A percentile compares a stretch with the other conserved stretches of the same genome.
Evolutionary conservation across 805 yeast species (phyloP).

Genomic region (Ogataea pilisensis): DNA sequence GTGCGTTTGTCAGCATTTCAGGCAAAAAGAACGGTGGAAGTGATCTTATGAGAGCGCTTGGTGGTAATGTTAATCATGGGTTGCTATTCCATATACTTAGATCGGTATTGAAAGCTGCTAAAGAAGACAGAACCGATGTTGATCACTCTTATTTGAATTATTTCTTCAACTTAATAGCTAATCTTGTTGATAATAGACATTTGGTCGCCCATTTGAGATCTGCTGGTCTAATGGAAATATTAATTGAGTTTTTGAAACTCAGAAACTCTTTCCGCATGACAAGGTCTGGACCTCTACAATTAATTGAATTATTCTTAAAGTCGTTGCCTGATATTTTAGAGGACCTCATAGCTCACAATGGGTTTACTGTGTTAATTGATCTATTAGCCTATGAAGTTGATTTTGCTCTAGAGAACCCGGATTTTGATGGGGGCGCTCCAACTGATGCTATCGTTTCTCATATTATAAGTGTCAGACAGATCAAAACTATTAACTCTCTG

Average conservation of each 20-base stretch:
- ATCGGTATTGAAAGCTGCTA: conserved; percentile 49
- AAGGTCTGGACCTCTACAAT: conserved; percentile 58
- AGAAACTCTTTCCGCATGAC: conserved; percentile 51
- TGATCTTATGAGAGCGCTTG: conserved; percentile 71
- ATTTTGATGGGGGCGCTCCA: conserved; percentile 50
- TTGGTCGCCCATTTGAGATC: conserved; percentile 55
- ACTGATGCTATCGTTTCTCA: conserved; percentile 48
- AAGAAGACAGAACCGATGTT: conserved; percentile 27
- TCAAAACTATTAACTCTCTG: conserved; percentile 52
- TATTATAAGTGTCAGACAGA: conserved; percentile 54
- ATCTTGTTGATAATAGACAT: conserved; percentile 53
- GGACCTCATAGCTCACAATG: conserved; percentile 62
- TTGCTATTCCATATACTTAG: conserved; percentile 68
- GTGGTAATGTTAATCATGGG: conserved; percentile 88
- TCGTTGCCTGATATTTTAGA: conserved; percentile 48
- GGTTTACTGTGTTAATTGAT: conserved; percentile 58
- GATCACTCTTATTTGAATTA: conserved; percentile 29
- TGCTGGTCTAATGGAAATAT: conserved; percentile 70
- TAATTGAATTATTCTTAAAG: conserved; percentile 44
- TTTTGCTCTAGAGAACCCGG: conserved; percentile 57
- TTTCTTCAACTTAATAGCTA: conserved; percentile 59
- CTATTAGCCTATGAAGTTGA: conserved; percentile 61
- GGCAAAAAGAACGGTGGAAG: conserved; percentile 65
- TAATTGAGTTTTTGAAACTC: conserved; percentile 56
- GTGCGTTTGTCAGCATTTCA: conserved; percentile 67